A percentile compares a stretch with the other conserved stretches of the same genome.
Evolutionary conservation across 2,329 filamentous ascomycete species (phyloP).

Genomic region (Didymella lethalis): DNA sequence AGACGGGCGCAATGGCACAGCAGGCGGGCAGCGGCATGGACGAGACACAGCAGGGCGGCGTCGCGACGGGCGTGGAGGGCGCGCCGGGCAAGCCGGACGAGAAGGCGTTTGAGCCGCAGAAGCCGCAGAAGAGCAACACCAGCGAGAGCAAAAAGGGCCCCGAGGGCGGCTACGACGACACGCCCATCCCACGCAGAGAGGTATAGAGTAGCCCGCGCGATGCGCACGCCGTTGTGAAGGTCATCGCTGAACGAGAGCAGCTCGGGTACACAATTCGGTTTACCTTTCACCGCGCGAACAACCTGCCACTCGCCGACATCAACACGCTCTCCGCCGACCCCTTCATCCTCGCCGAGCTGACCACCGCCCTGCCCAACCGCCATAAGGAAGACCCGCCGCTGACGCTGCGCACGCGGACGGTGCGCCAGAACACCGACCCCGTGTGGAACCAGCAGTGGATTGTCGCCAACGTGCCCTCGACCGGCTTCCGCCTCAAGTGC

Average conservation of each 20-base stretch:
- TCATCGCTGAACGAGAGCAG: slow-evolving; percentile 53
- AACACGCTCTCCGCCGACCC: slow-evolving; percentile 82
- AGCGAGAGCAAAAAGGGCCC: slow-evolving; percentile 57
- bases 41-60: slow-evolving; percentile 11
- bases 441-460: slow-evolving; percentile 87
- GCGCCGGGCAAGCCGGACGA: slow-evolving; percentile 21
- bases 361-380: slow-evolving; percentile 71
- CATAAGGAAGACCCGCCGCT: slow-evolving; percentile 88
- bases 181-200: slow-evolving; percentile 70
- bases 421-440: slow-evolving; percentile 75
- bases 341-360: slow-evolving; percentile 79
- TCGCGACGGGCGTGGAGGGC: slow-evolving; percentile 12
- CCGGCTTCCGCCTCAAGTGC: slow-evolving; percentile 84
- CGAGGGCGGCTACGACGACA: slow-evolving; percentile 80
- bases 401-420: slow-evolving; percentile 76
- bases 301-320: slow-evolving; percentile 84
- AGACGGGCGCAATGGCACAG: slow-evolving; percentile 20
- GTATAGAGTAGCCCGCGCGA: background rate
- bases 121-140: slow-evolving; percentile 38
- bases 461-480: slow-evolving; percentile 82
- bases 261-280: slow-evolving; percentile 86
- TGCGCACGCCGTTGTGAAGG: background rate
- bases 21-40: slow-evolving; percentile 2
- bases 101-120: slow-evolving; percentile 16
- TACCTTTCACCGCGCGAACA: slow-evolving; percentile 80